These are phyloP conservation scores for Amylostereum chailletii DNA, from an alignment of 1,284 basidiomycete species.

Conservation along the genomic window DNA sequence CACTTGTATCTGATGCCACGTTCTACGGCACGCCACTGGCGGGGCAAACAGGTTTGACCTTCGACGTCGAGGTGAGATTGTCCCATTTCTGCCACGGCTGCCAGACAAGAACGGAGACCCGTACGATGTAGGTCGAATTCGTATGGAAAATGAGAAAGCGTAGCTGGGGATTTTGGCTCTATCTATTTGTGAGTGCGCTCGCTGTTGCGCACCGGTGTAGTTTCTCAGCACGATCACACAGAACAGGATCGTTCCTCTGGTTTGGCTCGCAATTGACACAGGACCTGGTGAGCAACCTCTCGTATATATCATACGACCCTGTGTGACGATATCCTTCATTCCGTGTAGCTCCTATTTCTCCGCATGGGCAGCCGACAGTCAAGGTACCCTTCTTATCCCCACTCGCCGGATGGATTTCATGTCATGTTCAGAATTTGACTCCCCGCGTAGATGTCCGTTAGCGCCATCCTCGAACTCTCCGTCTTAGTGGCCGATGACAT, in stretches of 20 bases:
- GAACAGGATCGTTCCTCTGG: constrained; percentile 15
- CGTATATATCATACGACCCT: background rate
- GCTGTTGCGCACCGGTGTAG: no score
- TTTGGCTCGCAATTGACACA: constrained; percentile 9
- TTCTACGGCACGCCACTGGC: no score
- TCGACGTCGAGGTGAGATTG: constrained; percentile 1
- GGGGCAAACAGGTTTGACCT: background rate
- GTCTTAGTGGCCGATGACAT: no score
- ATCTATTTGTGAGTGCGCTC: constrained; percentile 14
- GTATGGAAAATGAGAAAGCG: constrained; percentile 14
- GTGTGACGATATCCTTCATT: constrained; percentile 3
- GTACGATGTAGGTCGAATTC: constrained; percentile 9
- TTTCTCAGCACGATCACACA: background rate
- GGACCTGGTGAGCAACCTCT: background rate
- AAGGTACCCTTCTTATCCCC: background rate
- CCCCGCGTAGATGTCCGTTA: no score
- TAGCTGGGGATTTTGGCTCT: constrained; percentile 15
- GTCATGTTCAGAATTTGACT: background rate
- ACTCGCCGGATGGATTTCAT: background rate
- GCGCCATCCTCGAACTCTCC: no score
- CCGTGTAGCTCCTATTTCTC: constrained; percentile 1
- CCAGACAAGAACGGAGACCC: no score
- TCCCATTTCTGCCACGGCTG: background rate
- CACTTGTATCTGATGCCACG: background rate
- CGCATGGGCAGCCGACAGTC: background rate